phyloP scores from a whole-genome alignment of 2,329 filamentous ascomycete species.

The Sarocladium kiliense region DNA sequence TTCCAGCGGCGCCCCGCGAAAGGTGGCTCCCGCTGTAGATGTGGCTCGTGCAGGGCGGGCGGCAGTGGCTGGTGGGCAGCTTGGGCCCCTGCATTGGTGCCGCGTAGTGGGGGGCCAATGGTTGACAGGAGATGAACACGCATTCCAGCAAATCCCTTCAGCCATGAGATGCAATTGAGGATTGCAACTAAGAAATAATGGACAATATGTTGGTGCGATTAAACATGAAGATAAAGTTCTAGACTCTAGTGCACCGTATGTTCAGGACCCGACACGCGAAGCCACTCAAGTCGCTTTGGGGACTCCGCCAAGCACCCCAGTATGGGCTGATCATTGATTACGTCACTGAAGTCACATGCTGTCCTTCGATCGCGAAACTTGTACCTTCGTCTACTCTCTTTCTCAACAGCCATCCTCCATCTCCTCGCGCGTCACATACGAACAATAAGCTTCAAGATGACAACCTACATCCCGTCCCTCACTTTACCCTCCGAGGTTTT shows the following conservation, averaged over 20 bases:
- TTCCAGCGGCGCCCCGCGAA: conserved; percentile 4
- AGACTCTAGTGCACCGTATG: too few species aligned
- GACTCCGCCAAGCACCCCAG: not conserved
- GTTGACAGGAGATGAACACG: not conserved
- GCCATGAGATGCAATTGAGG: not conserved
- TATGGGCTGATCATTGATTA: conserved; percentile 1
- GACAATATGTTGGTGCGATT: too few species aligned
- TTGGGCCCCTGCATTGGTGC: conserved; percentile 2
- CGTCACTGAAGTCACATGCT: conserved; percentile 9
- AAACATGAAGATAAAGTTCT: too few species aligned
- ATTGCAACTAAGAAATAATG: too few species aligned
- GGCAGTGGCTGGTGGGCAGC: conserved; percentile 4
- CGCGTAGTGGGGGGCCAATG: not conserved
- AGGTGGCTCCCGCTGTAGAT: not conserved
- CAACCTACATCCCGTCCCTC: conserved; percentile 70
- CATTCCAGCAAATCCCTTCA: not conserved
- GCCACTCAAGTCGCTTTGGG: not conserved
- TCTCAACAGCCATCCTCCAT: not conserved
- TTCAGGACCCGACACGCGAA: too few species aligned
- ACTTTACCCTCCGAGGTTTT: conserved; percentile 70
- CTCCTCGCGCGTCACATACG: not conserved
- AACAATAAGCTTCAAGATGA: conserved; percentile 49
- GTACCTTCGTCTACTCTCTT: not conserved
- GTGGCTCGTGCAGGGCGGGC: not conserved
- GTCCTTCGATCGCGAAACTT: not conserved